Evolutionary conservation across 2,329 filamentous ascomycete genomes (phyloP).

Genomic region (Alternaria solani): DNA sequence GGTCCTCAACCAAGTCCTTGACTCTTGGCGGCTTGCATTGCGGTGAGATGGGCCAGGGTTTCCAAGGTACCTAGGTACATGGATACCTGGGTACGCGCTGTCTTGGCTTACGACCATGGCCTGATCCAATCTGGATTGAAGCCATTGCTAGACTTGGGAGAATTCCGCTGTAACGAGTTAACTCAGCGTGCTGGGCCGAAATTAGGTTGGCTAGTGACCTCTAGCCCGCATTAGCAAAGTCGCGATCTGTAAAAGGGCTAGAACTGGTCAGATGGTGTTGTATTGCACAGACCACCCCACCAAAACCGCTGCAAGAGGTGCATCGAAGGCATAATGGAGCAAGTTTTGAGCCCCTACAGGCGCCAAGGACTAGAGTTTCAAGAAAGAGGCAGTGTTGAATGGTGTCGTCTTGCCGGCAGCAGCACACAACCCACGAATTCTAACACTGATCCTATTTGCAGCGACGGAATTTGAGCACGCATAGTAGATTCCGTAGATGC

Average conservation of each 20-base stretch:
- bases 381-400: not conserved
- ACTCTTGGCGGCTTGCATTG: not conserved
- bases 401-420: not conserved
- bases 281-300: not conserved
- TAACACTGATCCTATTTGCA: not conserved
- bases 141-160: not conserved
- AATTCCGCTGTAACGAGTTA: not conserved
- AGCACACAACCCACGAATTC: not conserved
- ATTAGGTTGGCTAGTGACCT: not conserved
- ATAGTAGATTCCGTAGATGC: not conserved
- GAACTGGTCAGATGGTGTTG: not conserved
- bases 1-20: not conserved
- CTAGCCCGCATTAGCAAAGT: not conserved
- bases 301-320: not conserved
- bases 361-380: not conserved
- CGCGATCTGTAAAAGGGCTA: not conserved
- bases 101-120: not conserved
- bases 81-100: not conserved
- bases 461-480: not conserved
- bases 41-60: not conserved
- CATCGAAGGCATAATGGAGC: not conserved
- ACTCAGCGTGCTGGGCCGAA: not conserved
- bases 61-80: not conserved
- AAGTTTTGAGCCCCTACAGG: not conserved
- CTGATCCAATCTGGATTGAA: not conserved